These are phyloP conservation scores for Phytophthora crassamura DNA, from an alignment of 352 stramenopile genomes.

Conservation along the genomic window DNA sequence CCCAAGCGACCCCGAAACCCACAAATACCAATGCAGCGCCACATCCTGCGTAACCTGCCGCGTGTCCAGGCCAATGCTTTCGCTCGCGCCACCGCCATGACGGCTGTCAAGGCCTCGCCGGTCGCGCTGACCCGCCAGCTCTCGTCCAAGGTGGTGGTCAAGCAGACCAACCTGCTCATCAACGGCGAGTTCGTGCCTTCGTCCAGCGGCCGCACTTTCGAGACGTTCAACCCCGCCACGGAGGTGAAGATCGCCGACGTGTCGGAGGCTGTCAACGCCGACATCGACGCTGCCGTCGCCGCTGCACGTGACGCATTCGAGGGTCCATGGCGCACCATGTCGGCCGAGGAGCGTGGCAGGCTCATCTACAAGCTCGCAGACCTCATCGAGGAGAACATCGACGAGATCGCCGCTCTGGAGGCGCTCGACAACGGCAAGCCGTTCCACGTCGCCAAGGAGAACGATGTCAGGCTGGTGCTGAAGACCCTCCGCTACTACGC, in stretches of 20 bases:
- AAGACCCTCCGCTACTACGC: conserved; percentile 94
- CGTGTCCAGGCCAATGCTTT: conserved; percentile 21
- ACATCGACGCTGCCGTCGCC: conserved; percentile 72
- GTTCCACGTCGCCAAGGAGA: conserved; percentile 75
- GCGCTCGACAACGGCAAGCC: conserved; percentile 95
- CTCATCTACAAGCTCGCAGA: conserved; percentile 51
- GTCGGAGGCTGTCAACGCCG: conserved; percentile 52
- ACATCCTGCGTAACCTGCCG: conserved; percentile 41
- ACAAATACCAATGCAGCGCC: conserved; percentile 39
- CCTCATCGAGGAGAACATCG: conserved; percentile 52
- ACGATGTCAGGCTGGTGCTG: conserved; percentile 78
- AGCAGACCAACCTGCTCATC: conserved; percentile 82
- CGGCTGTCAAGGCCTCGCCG: no score
- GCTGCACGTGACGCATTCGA: conserved; percentile 68
- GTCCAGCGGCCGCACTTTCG: conserved; percentile 65
- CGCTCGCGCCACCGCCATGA: conserved; percentile 10
- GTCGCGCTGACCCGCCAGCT: conserved; percentile 32
- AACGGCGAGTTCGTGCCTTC: conserved; percentile 80
- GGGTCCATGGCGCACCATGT: no score
- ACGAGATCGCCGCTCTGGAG: conserved; percentile 82
- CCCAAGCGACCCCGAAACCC: conserved; percentile 11
- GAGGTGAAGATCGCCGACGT: conserved; percentile 74
- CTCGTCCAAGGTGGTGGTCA: conserved; percentile 41
- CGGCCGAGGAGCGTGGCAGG: conserved; percentile 35
- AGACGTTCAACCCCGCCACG: conserved; percentile 74